Evolutionary conservation across 2,329 filamentous ascomycete species (phyloP).

Genomic region (Xylaria digitata): DNA sequence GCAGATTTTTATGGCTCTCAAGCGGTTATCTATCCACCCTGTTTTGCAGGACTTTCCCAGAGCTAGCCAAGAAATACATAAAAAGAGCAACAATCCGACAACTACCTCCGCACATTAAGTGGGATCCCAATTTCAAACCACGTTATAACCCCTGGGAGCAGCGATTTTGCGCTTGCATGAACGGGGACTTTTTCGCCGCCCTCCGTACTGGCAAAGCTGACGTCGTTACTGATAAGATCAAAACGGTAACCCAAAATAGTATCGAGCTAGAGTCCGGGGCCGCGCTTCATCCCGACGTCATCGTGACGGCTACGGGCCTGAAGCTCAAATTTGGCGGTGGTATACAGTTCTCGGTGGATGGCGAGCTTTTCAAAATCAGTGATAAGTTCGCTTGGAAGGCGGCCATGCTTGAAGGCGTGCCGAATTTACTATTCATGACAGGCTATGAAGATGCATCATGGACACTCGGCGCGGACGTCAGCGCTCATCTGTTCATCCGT

Average conservation of each 20-base stretch:
- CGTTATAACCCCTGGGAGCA: constrained; percentile 77
- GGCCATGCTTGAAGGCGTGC: constrained; percentile 73
- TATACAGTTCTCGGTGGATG: constrained; percentile 65
- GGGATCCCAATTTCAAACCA: constrained; percentile 73
- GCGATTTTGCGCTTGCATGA: constrained; percentile 74
- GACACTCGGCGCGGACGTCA: constrained; percentile 73
- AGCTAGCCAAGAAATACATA: constrained; percentile 60
- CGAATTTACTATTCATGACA: constrained; percentile 70
- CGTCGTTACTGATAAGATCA: constrained; percentile 65
- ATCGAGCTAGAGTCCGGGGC: constrained; percentile 62
- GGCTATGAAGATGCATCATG: constrained; percentile 75
- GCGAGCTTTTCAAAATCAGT: constrained; percentile 58
- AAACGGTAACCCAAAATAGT: constrained; percentile 60
- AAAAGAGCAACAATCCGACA: constrained; percentile 56
- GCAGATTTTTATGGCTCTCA: constrained; percentile 60
- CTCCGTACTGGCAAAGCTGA: constrained; percentile 58
- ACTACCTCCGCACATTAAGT: constrained; percentile 65
- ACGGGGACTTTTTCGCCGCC: constrained; percentile 67
- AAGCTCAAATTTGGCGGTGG: constrained; percentile 68
- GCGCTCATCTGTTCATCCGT: constrained; percentile 60
- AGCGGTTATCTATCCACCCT: constrained; percentile 59
- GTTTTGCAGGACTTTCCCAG: constrained; percentile 66
- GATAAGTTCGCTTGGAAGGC: constrained; percentile 71
- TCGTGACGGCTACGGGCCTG: constrained; percentile 76
- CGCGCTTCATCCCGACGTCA: constrained; percentile 71